Base-by-base conservation (phyloP, 2,329 filamentous ascomycete genomes). In the Nothopassalora personata region DNA sequence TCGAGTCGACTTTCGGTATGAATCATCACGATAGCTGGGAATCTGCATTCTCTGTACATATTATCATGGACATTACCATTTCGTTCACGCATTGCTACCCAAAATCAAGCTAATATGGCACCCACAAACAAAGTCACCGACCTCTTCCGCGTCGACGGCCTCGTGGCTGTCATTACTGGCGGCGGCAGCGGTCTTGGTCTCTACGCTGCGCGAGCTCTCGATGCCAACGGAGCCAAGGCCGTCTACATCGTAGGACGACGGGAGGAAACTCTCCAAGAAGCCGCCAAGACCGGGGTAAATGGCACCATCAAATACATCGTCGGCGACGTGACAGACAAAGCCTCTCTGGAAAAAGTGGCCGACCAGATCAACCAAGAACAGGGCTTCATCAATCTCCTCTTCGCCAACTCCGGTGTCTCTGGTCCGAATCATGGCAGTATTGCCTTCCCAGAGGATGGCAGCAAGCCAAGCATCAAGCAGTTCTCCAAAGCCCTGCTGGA, bases 181-280 rank as follows among this genome's bases (percentile, higher is more conserved):
- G 80, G 80, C 49, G 81, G 81, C 43, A 79, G 74, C 51, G 80
- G 81, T 74, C 73, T 80, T 13, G 78, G 78, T 3, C 70, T 76
- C 1, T 76, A 75, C 62, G 78, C 78, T 63, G 76, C 78, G 6
- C 69, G 73, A 52, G 74, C 77, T 0, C 65, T 75, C 1, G 71
- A 70, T 11, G 71, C 72, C 19, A 81, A 81, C 51, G 79, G 80
- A 6, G 80, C 81, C 5, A 74, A 75, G 46, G 81, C 78, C 59
- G 77, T 83, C 49, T 83, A 81, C 68, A 80, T 83, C 56, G 70
- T 82, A 10, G 80, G 80, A n/a, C 76, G 80, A 1, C 78, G 80
- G 1, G 68, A 73, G 60, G 73, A 79, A 13, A 67, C 71, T 1
- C 74, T 83, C 31, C 70, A 79, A 47, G 70, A 71, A n/a, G 79